Conservation (phyloP, 164 flowering plant species). For the Dillenia turbinata region DNA sequence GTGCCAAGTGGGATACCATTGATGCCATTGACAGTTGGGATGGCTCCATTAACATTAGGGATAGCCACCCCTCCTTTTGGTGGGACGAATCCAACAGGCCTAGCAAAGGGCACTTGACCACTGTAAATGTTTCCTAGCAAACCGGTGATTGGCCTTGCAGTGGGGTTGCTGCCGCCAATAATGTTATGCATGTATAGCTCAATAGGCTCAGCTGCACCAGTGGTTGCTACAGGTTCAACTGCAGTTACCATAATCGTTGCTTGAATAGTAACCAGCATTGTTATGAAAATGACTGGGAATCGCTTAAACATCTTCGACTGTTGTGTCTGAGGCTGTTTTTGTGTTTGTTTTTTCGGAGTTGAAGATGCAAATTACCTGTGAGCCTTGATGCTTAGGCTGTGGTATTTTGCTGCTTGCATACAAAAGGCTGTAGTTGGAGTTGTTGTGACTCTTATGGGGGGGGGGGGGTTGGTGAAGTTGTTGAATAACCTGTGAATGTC, state of each 20-base stretch:
- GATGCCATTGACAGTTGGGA: constrained; percentile 59
- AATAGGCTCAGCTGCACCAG: constrained; percentile 21
- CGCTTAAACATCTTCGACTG: constrained; percentile 26
- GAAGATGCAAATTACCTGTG: not conserved
- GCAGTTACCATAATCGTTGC: constrained; percentile 13
- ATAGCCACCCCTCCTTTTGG: constrained; percentile 60
- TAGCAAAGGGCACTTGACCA: constrained; percentile 88
- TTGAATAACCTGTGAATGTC: not conserved
- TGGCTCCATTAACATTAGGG: constrained; percentile 76
- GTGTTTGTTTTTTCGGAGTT: constrained; percentile 8
- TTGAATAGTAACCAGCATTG: constrained; percentile 20
- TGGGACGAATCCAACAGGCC: constrained; percentile 58
- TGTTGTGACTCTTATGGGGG: constrained; percentile 1
- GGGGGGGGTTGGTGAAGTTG: constrained; percentile 16
- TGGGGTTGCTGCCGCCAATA: constrained; percentile 75
- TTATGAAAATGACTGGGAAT: constrained; percentile 12
- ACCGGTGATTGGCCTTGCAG: constrained; percentile 84
- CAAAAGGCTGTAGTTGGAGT: constrained; percentile 8
- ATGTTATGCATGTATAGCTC: constrained; percentile 88
- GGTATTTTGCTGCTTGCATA: not conserved
- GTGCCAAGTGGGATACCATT: constrained; percentile 78
- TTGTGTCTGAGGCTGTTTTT: not conserved
- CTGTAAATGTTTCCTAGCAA: constrained; percentile 78
- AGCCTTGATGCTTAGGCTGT: not conserved
- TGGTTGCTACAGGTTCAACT: constrained; percentile 11